Conservation (phyloP, 2,329 filamentous ascomycete genomes). For the Westerdykella ornata region DNA sequence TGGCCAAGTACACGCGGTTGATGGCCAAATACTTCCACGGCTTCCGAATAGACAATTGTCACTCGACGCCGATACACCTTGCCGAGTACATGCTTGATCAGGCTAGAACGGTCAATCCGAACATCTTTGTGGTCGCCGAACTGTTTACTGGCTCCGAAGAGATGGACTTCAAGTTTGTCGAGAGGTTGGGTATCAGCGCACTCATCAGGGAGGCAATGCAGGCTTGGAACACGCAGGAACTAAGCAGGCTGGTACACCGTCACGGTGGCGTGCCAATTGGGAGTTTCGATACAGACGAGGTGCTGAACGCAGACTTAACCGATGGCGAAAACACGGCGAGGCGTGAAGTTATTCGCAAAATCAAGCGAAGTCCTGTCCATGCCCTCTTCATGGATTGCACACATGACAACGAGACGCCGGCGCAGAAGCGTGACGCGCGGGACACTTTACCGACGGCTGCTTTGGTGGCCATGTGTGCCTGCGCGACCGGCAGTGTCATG, state of each 20-base stretch:
- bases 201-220: slow-evolving; percentile 98
- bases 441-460: slow-evolving; percentile 93
- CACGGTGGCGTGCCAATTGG: slow-evolving; percentile 93
- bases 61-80: slow-evolving; percentile 90
- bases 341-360: slow-evolving; percentile 65
- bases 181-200: slow-evolving; percentile 81
- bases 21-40: slow-evolving; percentile 94
- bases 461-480: slow-evolving; percentile 91
- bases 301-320: slow-evolving; percentile 55
- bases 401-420: slow-evolving; percentile 93
- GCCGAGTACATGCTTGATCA: slow-evolving; percentile 93
- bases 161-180: slow-evolving; percentile 93
- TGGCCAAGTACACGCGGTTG: slow-evolving; percentile 84
- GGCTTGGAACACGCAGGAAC: slow-evolving; percentile 87
- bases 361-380: slow-evolving; percentile 83
- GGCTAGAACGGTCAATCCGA: slow-evolving; percentile 78
- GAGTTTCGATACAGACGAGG: slow-evolving; percentile 91
- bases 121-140: slow-evolving; percentile 88
- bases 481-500: slow-evolving; percentile 91
- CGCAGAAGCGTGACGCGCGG: slow-evolving; percentile 87
- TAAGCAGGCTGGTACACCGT: slow-evolving; percentile 86
- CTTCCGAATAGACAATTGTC: slow-evolving; percentile 95
- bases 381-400: slow-evolving; percentile 99
- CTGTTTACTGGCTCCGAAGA: slow-evolving; percentile 93
- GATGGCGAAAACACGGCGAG: slow-evolving; percentile 32